A percentile compares a stretch with the other conserved stretches of the same genome.
These are phyloP conservation scores for Phialemoniopsis sp. DNA, from an alignment of 2,329 filamentous ascomycete genomes.

Conservation along the genomic window DNA sequence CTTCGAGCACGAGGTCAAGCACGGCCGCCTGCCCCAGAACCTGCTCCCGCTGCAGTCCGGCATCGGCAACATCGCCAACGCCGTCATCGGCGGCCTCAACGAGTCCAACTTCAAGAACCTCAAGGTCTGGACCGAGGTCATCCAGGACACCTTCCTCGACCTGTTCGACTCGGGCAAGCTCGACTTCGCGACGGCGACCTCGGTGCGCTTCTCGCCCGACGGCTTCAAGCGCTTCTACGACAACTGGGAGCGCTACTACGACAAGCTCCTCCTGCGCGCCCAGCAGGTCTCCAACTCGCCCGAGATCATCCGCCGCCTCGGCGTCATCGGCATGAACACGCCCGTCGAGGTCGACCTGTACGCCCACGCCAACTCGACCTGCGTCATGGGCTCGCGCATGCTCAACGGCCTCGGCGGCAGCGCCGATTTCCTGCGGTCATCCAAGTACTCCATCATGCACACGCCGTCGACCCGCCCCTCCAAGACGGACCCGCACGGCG, in stretches of 20 bases:
- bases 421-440: slow-evolving; percentile 73
- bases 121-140: slow-evolving; percentile 89
- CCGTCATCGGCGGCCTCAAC: slow-evolving; percentile 78
- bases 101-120: slow-evolving; percentile 82
- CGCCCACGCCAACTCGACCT: slow-evolving; percentile 87
- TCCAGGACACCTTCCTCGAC: slow-evolving; percentile 90
- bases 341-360: slow-evolving; percentile 94
- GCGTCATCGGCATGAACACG: slow-evolving; percentile 93
- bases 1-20: slow-evolving; percentile 78
- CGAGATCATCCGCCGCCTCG: slow-evolving; percentile 83
- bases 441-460: slow-evolving; percentile 92
- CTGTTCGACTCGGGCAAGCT: slow-evolving; percentile 85
- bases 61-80: slow-evolving; percentile 92
- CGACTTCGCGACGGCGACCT: slow-evolving; percentile 86
- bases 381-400: slow-evolving; percentile 85
- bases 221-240: slow-evolving; percentile 91
- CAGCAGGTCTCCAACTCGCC: slow-evolving; percentile 87
- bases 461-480: slow-evolving; percentile 76
- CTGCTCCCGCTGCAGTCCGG: slow-evolving; percentile 62
- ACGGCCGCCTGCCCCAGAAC: slow-evolving; percentile 71
- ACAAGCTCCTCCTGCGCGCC: slow-evolving; percentile 81
- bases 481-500: slow-evolving; percentile 78
- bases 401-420: slow-evolving; percentile 80
- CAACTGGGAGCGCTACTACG: slow-evolving; percentile 74
- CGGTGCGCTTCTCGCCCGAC: slow-evolving; percentile 85